phyloP scores from a whole-genome alignment of 2,329 filamentous ascomycete genomes.

The Claviceps sp. region DNA sequence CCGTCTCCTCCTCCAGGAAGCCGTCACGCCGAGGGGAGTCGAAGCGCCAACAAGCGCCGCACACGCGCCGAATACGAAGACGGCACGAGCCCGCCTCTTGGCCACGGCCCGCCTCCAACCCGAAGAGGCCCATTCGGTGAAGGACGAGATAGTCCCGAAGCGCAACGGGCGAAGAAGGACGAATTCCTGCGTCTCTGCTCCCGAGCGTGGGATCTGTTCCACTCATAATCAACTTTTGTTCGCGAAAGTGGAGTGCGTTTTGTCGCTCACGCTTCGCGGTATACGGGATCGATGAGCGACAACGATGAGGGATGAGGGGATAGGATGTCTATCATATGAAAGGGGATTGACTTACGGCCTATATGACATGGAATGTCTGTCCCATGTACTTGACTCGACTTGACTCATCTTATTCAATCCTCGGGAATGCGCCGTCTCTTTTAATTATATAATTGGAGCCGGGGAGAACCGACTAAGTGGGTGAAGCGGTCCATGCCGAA shows the following conservation, averaged over 20 bases:
- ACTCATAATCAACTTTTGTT: conserved; percentile 47
- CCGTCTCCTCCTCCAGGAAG: conserved; percentile 58
- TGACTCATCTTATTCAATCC: too few species aligned
- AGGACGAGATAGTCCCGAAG: conserved; percentile 71
- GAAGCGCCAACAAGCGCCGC: conserved; percentile 57
- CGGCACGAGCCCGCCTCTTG: conserved; percentile 72
- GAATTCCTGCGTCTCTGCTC: conserved; percentile 81
- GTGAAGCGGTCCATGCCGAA: too few species aligned
- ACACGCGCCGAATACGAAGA: conserved; percentile 88
- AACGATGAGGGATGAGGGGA: too few species aligned
- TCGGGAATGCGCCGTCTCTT: too few species aligned
- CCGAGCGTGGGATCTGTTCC: conserved; percentile 91
- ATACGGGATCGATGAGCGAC: too few species aligned
- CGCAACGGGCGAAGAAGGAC: conserved; percentile 74
- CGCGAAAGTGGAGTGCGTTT: not conserved
- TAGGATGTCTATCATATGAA: too few species aligned
- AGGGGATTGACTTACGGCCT: too few species aligned
- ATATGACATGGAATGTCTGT: too few species aligned
- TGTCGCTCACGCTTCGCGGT: not conserved
- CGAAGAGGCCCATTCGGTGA: conserved; percentile 64
- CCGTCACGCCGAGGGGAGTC: conserved; percentile 33
- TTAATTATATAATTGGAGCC: too few species aligned
- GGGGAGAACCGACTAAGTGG: too few species aligned
- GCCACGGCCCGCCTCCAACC: conserved; percentile 51
- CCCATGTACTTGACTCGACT: too few species aligned